Conservation (phyloP, 2,329 filamentous ascomycete species). For the Talaromyces sp. region DNA sequence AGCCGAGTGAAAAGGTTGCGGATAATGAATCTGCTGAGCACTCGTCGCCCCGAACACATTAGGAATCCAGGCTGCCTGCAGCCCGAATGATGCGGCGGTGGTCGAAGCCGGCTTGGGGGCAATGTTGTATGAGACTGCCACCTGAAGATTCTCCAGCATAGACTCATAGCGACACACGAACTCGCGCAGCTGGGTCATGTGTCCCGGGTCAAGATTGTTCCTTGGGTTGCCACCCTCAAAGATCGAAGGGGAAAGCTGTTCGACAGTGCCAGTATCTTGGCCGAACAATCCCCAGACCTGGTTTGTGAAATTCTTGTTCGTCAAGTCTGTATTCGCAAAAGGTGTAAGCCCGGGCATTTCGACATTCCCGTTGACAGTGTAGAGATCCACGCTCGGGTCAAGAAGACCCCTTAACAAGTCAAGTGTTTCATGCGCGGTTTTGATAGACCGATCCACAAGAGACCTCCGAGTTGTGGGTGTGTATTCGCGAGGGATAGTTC, state of each 20-base stretch:
- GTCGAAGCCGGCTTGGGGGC: not conserved
- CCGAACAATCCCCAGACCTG: not conserved
- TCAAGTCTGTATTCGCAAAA: not conserved
- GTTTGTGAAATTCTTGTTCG: not conserved
- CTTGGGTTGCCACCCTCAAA: not conserved
- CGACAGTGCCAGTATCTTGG: not conserved
- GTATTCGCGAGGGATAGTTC: not conserved
- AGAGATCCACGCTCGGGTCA: not conserved
- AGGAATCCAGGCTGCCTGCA: slow-evolving; percentile 2
- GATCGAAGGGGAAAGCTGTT: not conserved
- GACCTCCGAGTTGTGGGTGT: not conserved
- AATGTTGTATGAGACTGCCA: not conserved
- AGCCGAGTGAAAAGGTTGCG: not conserved
- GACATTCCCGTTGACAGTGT: not conserved
- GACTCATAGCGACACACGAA: slow-evolving; percentile 2
- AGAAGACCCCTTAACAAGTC: not conserved
- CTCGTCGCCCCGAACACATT: not conserved
- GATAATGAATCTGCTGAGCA: not conserved
- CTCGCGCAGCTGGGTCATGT: not conserved
- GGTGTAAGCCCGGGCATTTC: not conserved
- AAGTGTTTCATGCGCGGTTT: not conserved
- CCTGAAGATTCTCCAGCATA: slow-evolving; percentile 3
- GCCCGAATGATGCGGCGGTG: not conserved
- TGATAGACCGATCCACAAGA: not conserved
- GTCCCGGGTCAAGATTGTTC: not conserved